Evolutionary conservation across 2,329 filamentous ascomycete species (phyloP), one percentile per base, ranked within the genome.

Genomic region (Malbranchea zuffiana): DNA sequence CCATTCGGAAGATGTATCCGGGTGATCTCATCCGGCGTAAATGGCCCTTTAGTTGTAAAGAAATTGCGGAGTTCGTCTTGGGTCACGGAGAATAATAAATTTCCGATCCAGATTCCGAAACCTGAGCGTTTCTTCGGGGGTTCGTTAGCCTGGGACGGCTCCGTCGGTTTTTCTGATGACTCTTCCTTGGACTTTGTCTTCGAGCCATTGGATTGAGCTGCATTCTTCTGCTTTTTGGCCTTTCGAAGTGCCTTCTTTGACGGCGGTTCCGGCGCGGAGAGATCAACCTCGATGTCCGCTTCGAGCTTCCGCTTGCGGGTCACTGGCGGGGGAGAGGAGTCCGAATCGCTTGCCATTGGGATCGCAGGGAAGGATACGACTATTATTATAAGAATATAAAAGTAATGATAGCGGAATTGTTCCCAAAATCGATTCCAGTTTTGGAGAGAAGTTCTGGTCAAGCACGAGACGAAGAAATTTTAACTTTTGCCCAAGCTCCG

Each of bases 101-200:
- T 98, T 50, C 92, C 90, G 50, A 98, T 83, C 90, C 90, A 98
- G 47, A 98, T 75, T 44, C 86, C 84, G 59, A 85, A 78, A 12
- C 82, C 77, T 6, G 85, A 90, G 42, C 84, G 79, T 48, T 68
- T 63, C 37, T 62, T 58, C 8, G 31, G 43, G 5, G 30, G 20
- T 21, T 54, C 43, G 24, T 37, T 30, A 4, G 40, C 30, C 12
- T 45, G 44, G 7, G 48, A 62, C 50, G 47, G 56, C 48, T 48
- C 63, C 52, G 54, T 57, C 53, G 25, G 57, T 16, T 32, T 51
- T 40, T 66, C 43, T 17, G 45, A 44, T 44, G 61, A 54, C 24
- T 62, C 58, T 41, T 51, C 49, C 43, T 65, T 51, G 7, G 58
- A 53, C 35, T 64, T 59, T 3, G 54, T 52, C 7, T 53, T 48